Base-by-base conservation (phyloP, 2,329 filamentous ascomycete genomes). In the Aureobasidium sp. region DNA sequence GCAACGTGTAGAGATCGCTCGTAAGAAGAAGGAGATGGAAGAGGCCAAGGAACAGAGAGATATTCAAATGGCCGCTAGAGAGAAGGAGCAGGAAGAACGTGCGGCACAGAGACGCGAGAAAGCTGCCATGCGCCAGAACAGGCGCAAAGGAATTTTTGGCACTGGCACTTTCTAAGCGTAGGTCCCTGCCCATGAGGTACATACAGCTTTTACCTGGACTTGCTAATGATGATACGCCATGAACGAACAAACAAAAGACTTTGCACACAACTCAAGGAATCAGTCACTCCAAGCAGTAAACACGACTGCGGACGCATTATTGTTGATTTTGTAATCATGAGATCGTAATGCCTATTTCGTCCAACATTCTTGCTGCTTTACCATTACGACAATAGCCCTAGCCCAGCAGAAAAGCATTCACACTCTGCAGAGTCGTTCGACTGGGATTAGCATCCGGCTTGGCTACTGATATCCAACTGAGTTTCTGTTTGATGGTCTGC, bases 371-470 rank as follows among this genome's bases (percentile, higher is more conserved):
- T 1, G 12, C 13, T 4, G n/a, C 4, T 3, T 12, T 10, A 44
- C 37, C 41, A 44, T 12, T 27, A 27, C 17, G 24, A 24, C 13
- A 12, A 13, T 15, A 6, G 8, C 4, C 20, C 50, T 39, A 52
- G 15, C 50, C 50, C 17, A 97, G 93, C 57, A 97, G 76, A 69
- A 90, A 96, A 61, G 89, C 89, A 74, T 97, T 97, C 5, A 97
- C 88, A 67, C 90, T 93, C 74, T 97, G 92, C 41, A 97, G 77
- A 0, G 92, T 97, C 26, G 89, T 82, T 39, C 94, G 81, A 65
- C 87, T 92, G 0, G 93, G 92, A 71, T 95, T 96, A 2, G 87
- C 88, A 67, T 88, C 86, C 0, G 92, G 88, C 71, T 88, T 87
- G 0, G 84, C 84, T 5, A 86, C 87, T 74, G 93, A 90, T 68